phyloP scores from a whole-genome alignment of 352 stramenopile species.

The Phytophthora syringae region DNA sequence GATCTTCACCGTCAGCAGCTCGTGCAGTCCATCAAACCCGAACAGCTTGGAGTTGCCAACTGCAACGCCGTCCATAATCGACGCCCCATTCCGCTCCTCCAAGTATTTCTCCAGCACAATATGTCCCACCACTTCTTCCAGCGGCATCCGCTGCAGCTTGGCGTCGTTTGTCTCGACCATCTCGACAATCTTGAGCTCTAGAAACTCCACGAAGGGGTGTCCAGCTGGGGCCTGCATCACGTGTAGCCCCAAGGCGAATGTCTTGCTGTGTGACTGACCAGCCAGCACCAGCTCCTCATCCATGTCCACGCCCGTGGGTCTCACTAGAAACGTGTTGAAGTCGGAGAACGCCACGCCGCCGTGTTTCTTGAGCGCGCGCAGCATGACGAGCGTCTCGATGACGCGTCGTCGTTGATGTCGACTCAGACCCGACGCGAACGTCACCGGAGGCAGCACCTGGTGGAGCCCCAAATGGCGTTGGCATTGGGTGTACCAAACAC shows the following conservation, averaged over 20 bases:
- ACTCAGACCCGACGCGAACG: slow-evolving; percentile 17
- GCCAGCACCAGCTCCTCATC: slow-evolving; percentile 29
- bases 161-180: slow-evolving; percentile 34
- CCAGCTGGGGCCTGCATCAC: slow-evolving; percentile 36
- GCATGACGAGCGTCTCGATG: slow-evolving; percentile 45
- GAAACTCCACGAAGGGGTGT: slow-evolving; percentile 37
- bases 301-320: slow-evolving; percentile 16
- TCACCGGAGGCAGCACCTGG: slow-evolving; percentile 38
- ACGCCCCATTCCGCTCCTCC: slow-evolving; percentile 17
- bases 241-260: slow-evolving; percentile 40
- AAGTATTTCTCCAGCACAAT: slow-evolving; percentile 33
- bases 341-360: slow-evolving; percentile 42
- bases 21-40: slow-evolving; percentile 26
- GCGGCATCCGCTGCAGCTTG: slow-evolving; percentile 25
- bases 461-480: slow-evolving; percentile 53
- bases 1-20: slow-evolving; percentile 24
- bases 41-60: slow-evolving; percentile 31
- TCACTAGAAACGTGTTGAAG: slow-evolving; percentile 45
- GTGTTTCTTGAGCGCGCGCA: slow-evolving; percentile 39
- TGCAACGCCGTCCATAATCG: slow-evolving; percentile 28
- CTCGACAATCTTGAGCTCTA: slow-evolving; percentile 35
- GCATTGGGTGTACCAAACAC: slow-evolving; percentile 55
- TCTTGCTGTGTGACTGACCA: slow-evolving; percentile 12
- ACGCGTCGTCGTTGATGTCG: slow-evolving; percentile 35
- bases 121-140: slow-evolving; percentile 40